Evolutionary conservation across 441 rosid genomes (phyloP).

Genomic region (Macaranga tanarius): DNA sequence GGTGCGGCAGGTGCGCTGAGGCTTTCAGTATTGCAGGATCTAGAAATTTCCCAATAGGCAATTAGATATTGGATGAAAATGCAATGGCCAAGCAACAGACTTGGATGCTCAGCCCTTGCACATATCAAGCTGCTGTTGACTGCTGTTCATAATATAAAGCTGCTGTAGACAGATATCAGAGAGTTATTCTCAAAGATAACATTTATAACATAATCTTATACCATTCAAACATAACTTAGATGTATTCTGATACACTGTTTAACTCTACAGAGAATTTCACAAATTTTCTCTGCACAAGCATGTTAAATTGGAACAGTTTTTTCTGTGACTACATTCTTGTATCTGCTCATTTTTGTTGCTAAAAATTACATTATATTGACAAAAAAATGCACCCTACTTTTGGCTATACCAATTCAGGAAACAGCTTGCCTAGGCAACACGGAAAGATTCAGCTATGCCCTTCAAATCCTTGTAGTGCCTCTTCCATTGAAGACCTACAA

Average conservation of each 20-base stretch:
- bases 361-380: neutral
- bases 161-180: neutral
- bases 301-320: neutral
- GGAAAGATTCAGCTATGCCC: conserved; percentile 83
- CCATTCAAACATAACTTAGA: neutral
- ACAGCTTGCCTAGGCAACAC: conserved; percentile 47
- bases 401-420: conserved; percentile 1
- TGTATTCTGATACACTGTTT: neutral
- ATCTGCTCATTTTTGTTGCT: neutral
- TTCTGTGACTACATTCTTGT: neutral
- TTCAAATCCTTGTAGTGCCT: conserved; percentile 86
- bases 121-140: neutral
- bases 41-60: neutral
- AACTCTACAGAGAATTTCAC: neutral
- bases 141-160: no score
- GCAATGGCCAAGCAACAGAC: neutral
- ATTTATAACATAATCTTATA: neutral
- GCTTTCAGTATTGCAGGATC: neutral
- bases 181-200: neutral
- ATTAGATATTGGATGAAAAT: neutral
- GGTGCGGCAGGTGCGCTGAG: no score
- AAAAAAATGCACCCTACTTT: neutral
- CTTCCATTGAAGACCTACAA: conserved; percentile 92
- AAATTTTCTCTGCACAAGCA: neutral
- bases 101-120: neutral